phyloP scores from a whole-genome alignment of 2,329 filamentous ascomycete genomes.

The Stemphylium vesicarium region DNA sequence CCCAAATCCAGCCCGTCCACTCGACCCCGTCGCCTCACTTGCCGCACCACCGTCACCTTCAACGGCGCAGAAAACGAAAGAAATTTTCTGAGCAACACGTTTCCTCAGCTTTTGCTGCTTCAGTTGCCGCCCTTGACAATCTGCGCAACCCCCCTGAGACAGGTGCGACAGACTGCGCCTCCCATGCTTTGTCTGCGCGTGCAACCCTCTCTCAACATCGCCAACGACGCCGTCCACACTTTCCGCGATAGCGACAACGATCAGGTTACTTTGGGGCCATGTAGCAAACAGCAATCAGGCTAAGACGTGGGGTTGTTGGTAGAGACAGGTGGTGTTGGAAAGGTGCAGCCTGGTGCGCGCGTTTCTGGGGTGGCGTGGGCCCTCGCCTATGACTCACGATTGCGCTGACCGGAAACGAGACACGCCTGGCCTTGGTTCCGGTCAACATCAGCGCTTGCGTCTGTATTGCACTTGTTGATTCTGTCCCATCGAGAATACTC shows the following conservation, averaged over 20 bases:
- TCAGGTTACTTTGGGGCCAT: conserved; percentile 6
- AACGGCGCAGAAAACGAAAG: conserved; percentile 15
- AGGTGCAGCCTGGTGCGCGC: conserved; percentile 18
- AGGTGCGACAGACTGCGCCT: conserved; percentile 25
- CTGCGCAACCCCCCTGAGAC: conserved; percentile 26
- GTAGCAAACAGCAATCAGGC: conserved; percentile 10
- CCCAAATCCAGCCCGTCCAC: conserved; percentile 22
- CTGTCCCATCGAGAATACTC: background rate
- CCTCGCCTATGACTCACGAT: conserved; percentile 33
- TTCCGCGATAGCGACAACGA: background rate
- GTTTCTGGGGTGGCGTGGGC: conserved; percentile 14
- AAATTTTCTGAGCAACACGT: conserved; percentile 21
- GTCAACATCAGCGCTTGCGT: conserved; percentile 16
- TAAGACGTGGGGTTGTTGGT: conserved; percentile 2
- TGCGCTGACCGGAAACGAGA: conserved; percentile 26
- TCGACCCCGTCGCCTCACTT: conserved; percentile 32
- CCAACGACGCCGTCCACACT: conserved; percentile 14
- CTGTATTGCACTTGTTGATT: conserved; percentile 3
- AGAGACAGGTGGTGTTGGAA: background rate
- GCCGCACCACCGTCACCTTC: conserved; percentile 19
- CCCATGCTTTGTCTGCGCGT: conserved; percentile 8
- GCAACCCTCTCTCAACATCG: background rate
- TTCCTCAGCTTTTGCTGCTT: conserved; percentile 2
- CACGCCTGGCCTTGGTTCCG: conserved; percentile 11
- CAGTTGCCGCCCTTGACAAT: conserved; percentile 25